These are phyloP conservation scores for Corinectria fuckeliana DNA, from an alignment of 2,329 filamentous ascomycete genomes.

Conservation along the genomic window DNA sequence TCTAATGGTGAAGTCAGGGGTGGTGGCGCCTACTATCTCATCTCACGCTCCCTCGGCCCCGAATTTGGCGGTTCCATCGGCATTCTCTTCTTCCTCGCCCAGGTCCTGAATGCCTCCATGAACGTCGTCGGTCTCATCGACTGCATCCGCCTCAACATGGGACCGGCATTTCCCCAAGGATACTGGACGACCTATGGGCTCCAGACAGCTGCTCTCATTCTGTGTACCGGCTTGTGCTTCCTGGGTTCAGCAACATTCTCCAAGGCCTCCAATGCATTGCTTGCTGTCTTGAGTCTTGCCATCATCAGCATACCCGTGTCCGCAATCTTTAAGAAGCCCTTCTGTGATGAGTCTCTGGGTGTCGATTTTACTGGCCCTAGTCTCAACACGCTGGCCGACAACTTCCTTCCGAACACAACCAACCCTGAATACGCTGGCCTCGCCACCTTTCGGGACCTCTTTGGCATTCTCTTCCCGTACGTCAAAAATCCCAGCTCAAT, in stretches of 20 bases:
- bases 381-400: conserved; percentile 72
- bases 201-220: conserved; percentile 71
- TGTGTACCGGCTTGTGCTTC: conserved; percentile 78
- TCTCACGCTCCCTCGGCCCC: conserved; percentile 83
- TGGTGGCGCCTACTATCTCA: conserved; percentile 87
- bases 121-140: conserved; percentile 88
- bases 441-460: conserved; percentile 79
- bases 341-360: conserved; percentile 64
- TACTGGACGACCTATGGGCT: conserved; percentile 82
- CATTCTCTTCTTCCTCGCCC: conserved; percentile 89
- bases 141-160: conserved; percentile 80
- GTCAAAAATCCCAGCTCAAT: conserved; percentile 10
- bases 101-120: conserved; percentile 84
- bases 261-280: conserved; percentile 77
- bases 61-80: conserved; percentile 92
- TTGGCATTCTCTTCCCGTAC: conserved; percentile 82
- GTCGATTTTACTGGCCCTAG: conserved; percentile 83
- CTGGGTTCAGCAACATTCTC: conserved; percentile 83
- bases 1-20: conserved; percentile 89
- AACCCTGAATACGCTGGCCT: conserved; percentile 67
- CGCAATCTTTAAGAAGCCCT: conserved; percentile 71
- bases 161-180: conserved; percentile 68
- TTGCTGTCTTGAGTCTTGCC: conserved; percentile 73
- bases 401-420: conserved; percentile 73
- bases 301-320: conserved; percentile 85